Base-by-base conservation (phyloP, 371 early-diverging fungal species). In the Apophysomyces trapeziformis region DNA sequence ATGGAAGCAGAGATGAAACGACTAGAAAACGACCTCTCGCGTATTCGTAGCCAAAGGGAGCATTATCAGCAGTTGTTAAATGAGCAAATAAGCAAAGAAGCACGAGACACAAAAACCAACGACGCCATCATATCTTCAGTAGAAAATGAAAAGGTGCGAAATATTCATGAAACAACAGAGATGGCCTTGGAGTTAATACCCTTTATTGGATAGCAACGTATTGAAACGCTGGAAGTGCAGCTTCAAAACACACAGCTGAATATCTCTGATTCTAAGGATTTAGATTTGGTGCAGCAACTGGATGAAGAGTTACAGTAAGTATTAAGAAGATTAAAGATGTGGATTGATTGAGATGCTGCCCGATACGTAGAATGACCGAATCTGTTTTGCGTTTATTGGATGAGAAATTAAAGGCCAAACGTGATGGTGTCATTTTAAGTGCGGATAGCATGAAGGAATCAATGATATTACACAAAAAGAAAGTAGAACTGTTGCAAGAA, bases 21-120 rank as follows among this genome's bases (percentile, higher is more conserved):
- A 47, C 64, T 94, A 35, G 93, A 96, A 64, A 75, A 65, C n/a
- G 96, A 96, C 38, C 71, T 94, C 37, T 79, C 86, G 2, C 88
- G 95, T 16, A 78, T 95, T 50, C 89, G 95, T 32, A 85, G 85
- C 36, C 85, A 89, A 56, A 89, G 96, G 41, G 81, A 78, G 57
- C 67, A 73, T 9, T 66, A 73, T 18, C 77, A 78, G 60, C 63
- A 61, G 36, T n/a, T 39, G 2, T 64, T 73, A 7, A 70, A 81
- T 18, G 73, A 67, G 12, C 58, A 64, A 5, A 71, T 61, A 14
- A 67, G 66, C 5, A 65, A 73, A 11, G 64, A 70, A 32, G 63
- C 58, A 8, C 64, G 63, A 7, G 75, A 73, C 6, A 64, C 66
- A 47, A 66, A 65, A 6, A 58, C 68, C 0, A 67, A 73, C 21